Evolutionary conservation across 1,139 yeast genomes (phyloP).

Genomic region (Hansenula sp.): DNA sequence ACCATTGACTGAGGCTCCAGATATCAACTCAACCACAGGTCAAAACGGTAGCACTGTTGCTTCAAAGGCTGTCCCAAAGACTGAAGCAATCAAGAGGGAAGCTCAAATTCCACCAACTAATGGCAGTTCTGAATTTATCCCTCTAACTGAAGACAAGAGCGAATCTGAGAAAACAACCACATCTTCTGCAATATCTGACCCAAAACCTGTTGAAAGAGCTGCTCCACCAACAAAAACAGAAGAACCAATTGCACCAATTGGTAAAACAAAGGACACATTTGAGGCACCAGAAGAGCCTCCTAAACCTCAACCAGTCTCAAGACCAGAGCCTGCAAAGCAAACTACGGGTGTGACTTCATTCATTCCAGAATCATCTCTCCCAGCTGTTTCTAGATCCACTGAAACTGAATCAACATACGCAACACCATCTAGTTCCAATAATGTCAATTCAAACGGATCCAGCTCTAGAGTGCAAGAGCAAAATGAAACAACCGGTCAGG

Average conservation of each 20-base stretch:
- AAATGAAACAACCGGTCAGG: background rate
- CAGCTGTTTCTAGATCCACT: background rate
- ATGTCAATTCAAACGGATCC: no score
- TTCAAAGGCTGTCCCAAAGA: background rate
- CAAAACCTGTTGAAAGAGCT: background rate
- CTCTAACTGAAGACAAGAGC: background rate
- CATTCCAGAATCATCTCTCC: background rate
- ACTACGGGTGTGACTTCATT: background rate
- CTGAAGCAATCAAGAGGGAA: background rate
- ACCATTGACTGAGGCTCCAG: background rate
- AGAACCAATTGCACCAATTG: background rate
- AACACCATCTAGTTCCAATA: background rate
- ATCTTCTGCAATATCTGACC: background rate
- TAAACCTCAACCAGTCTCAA: slow-evolving; percentile 1
- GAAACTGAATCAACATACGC: background rate
- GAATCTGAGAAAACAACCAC: background rate
- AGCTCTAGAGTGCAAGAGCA: no score
- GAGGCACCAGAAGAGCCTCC: background rate
- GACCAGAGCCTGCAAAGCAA: slow-evolving; percentile 3
- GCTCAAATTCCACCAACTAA: background rate
- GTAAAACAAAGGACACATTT: background rate
- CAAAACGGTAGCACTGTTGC: background rate
- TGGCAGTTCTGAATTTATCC: background rate
- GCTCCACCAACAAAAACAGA: background rate
- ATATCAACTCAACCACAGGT: background rate